A percentile compares a stretch with the other conserved stretches of the same genome.
phyloP scores from a whole-genome alignment of 169 alveolate genomes.

The Eimeria zaria region DNA sequence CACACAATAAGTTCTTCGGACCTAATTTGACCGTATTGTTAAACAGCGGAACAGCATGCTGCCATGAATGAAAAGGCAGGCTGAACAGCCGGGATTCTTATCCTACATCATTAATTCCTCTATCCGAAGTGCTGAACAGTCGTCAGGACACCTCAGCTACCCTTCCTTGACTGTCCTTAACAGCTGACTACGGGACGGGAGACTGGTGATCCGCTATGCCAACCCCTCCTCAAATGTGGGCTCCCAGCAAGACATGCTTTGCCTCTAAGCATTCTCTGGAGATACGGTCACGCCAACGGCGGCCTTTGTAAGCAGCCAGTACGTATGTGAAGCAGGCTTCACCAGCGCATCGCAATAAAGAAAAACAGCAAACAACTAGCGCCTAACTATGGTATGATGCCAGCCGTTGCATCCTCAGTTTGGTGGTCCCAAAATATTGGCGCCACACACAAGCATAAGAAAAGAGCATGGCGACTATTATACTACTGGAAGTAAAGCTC shows the following conservation, averaged over 20 bases:
- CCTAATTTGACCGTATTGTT: neutral
- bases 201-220: neutral
- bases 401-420: neutral
- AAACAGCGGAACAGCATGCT: neutral
- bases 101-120: neutral
- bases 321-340: neutral
- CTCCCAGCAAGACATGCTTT: neutral
- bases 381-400: neutral
- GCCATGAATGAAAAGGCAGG: neutral
- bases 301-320: neutral
- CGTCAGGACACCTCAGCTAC: neutral
- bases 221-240: neutral
- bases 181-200: neutral
- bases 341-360: neutral
- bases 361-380: neutral
- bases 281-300: neutral
- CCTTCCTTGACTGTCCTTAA: neutral
- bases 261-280: neutral
- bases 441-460: neutral
- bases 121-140: neutral
- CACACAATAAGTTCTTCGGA: neutral
- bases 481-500: constrained; percentile 55
- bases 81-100: neutral
- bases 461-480: neutral
- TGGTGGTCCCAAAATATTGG: neutral